Evolutionary conservation across 768 basidiomycete species (phyloP), one percentile per base, ranked within the genome.

Genomic region (Xerocomus spinulosus): DNA sequence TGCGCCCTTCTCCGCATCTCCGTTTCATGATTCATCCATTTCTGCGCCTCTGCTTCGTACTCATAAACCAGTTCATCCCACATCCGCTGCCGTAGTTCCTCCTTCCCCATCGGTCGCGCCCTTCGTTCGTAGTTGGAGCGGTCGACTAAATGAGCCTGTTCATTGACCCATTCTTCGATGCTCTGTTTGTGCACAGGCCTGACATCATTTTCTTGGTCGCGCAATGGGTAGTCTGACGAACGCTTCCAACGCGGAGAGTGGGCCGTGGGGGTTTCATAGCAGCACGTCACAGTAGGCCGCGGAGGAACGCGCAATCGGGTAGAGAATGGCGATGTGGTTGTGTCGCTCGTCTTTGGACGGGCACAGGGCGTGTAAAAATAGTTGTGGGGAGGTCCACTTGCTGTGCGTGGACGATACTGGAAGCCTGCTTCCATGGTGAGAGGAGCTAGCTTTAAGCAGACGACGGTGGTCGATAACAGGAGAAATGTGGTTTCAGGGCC

Each of bases 141-240:
- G 32, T 68, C 66, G 9, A 57, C 51, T 33, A 70, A 56, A 50
- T 76, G 67, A 40, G 73, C 60, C 63, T 80, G 82, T 54, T 81
- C 74, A 39, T 73, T 64, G 41, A 86, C 78, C 85, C 87, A 87
- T 45, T 77, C 73, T 44, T 83, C 79, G 26, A 80, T 81, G 55
- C 74, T 78, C 58, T 70, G 71, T 52, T 69, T 73, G 51, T 72
- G 69, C 48, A 69, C 70, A 46, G 70, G 68, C 37, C 69, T 69
- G 48, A 69, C 61, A 35, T 68, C 65, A 53, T 79, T 77, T 62
- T 82, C 76, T 42, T 73, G 70, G 7, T 77, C 77, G 71, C 73
- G 70, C 23, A 69, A 57, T 46, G 62, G 64, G 20, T 55, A 60
- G 50, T 68, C 56, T 37, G 60, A 55, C 44, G 61, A 56, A 37